A percentile compares a stretch with the other conserved stretches of the same genome.
These are phyloP conservation scores for Cryptococcus jaspeensis DNA, from an alignment of 1,284 basidiomycete species.

Conservation along the genomic window DNA sequence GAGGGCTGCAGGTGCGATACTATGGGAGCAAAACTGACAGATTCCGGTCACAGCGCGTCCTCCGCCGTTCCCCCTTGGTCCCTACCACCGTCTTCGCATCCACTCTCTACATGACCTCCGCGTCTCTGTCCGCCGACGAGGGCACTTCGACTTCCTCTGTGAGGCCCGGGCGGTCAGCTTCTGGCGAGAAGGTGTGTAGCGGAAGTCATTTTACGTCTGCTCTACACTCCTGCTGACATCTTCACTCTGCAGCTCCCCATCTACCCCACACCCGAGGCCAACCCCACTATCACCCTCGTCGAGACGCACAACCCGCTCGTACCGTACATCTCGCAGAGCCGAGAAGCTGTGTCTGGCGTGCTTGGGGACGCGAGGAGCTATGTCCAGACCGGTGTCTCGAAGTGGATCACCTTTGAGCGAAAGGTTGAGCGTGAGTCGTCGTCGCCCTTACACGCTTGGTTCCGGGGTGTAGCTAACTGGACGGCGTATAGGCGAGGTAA, in stretches of 20 bases:
- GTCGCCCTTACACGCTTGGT: neutral
- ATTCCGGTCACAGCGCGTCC: slow-evolving; percentile 16
- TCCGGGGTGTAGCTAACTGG: neutral
- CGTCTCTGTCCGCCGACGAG: slow-evolving; percentile 21
- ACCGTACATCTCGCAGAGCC: slow-evolving; percentile 64
- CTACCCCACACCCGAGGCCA: slow-evolving; percentile 61
- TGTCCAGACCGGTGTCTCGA: slow-evolving; percentile 67
- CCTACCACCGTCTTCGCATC: slow-evolving; percentile 17
- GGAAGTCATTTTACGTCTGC: too few species aligned
- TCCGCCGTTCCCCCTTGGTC: slow-evolving; percentile 16
- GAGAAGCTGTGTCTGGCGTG: slow-evolving; percentile 60
- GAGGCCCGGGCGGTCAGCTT: slow-evolving; percentile 28
- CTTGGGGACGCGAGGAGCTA: slow-evolving; percentile 61
- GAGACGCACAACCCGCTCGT: slow-evolving; percentile 71
- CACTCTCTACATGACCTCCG: slow-evolving; percentile 11
- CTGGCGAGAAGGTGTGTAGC: slow-evolving; percentile 43
- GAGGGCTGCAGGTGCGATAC: neutral
- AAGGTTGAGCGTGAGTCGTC: slow-evolving; percentile 71
- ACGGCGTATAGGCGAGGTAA: slow-evolving; percentile 64
- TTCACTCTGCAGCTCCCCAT: slow-evolving; percentile 64
- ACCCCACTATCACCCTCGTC: slow-evolving; percentile 61
- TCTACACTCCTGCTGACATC: neutral
- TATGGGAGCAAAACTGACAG: neutral
- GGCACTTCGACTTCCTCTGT: slow-evolving; percentile 11
- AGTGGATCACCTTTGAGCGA: slow-evolving; percentile 79